A percentile compares a stretch with the other conserved stretches of the same genome.
These are phyloP conservation scores for Thelonectria olida DNA, from an alignment of 2,329 filamentous ascomycete genomes.

Conservation along the genomic window DNA sequence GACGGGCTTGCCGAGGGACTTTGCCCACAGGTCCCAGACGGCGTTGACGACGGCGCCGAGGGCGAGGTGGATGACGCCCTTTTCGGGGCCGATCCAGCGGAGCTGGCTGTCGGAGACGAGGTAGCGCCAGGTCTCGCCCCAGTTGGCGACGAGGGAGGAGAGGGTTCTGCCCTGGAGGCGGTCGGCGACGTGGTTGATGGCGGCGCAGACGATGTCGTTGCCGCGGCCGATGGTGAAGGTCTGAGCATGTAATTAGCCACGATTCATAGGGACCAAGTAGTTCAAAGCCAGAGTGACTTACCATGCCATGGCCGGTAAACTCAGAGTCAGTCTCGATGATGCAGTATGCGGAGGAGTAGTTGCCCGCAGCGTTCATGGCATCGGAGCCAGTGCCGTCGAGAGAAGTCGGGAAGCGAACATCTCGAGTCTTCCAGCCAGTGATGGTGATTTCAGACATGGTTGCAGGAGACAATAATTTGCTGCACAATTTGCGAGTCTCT, in stretches of 20 bases:
- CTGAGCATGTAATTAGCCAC: constrained; percentile 44
- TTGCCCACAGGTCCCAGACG: constrained; percentile 96
- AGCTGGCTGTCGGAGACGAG: constrained; percentile 92
- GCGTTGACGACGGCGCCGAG: constrained; percentile 91
- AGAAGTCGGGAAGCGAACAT: constrained; percentile 88
- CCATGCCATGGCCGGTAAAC: constrained; percentile 81
- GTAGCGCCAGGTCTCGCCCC: constrained; percentile 90
- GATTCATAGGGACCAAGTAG: no score
- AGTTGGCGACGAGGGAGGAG: constrained; percentile 79
- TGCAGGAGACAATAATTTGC: not conserved
- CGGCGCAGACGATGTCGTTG: constrained; percentile 90
- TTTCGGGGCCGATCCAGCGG: constrained; percentile 93
- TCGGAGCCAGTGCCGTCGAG: constrained; percentile 96
- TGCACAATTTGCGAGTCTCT: not conserved
- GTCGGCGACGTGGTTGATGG: constrained; percentile 80
- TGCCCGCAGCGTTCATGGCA: constrained; percentile 94
- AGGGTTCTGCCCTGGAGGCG: constrained; percentile 80
- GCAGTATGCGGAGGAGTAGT: constrained; percentile 95
- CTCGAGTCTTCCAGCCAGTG: constrained; percentile 75
- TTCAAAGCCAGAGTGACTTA: constrained; percentile 43
- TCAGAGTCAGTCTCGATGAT: constrained; percentile 83
- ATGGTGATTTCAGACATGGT: constrained; percentile 68
- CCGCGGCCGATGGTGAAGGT: constrained; percentile 88
- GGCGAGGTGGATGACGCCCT: constrained; percentile 92
- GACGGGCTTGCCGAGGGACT: constrained; percentile 84